Evolutionary conservation across 2,329 filamentous ascomycete genomes (phyloP), one percentile per base, ranked within the genome.

Genomic region (Cladosporium austrohemisphaericum): DNA sequence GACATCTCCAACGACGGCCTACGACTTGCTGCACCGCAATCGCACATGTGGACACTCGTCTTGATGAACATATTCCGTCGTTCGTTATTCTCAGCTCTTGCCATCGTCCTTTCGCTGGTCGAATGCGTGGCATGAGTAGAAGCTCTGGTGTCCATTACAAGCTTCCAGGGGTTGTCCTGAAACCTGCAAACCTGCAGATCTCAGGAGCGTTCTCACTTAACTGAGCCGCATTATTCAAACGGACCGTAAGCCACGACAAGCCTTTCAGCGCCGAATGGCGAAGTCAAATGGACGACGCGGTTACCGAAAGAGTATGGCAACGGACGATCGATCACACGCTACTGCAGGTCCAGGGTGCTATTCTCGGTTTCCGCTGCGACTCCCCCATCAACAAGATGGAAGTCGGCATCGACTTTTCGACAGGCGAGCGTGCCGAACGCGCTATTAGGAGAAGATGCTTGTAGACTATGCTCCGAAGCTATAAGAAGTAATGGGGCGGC

Each of bases 341-440:
- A 47, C 44, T 47, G 44, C 44, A 47, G 44, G 44, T 37, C 33
- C 44, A 6, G 23, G 33, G 20, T 47, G 22, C 44, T 47, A 47
- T 47, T 47, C 44, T 38, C 22, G 35, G 44, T 33, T 9, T 14
- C 28, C 20, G 25, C 14, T 6, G 18, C 36, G 9, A 11, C 14
- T 26, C 29, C 19, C 9, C 41, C 10, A 26, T 13, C 41, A n/a
- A 23, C 29, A 31, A 19, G 41, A 13, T 33, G 41, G 31, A 35
- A 19, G 5, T 35, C 13, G 19, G 41, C 20, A 16, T 26, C 22
- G 29, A 44, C 18, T 33, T 37, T 37, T 29, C 25, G 16, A 26
- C 32, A 45, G 8, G 31, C 41, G 31, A 36, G 14, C 20, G 11
- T 29, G 32, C 43, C 32, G 43, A 37, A 4, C 19, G 41, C 41